Percentiles rank a stretch among this genome's conserved stretches.
Evolutionary conservation across 208 protist genomes (phyloP).

Genomic region (Trypanosoma melophagium): DNA sequence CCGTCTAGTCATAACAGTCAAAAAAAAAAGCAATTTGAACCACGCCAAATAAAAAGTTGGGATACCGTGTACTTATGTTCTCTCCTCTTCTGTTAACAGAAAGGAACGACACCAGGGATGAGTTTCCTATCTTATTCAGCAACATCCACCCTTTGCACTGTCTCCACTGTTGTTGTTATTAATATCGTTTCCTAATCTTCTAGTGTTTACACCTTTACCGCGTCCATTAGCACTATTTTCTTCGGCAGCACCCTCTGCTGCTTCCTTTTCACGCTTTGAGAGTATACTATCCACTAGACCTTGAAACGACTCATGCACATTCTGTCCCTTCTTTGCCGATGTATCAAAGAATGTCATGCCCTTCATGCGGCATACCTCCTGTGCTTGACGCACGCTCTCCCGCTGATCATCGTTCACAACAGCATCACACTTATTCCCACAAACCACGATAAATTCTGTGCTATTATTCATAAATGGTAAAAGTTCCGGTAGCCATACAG

Average conservation of each 20-base stretch:
- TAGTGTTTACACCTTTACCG: slow-evolving; percentile 1
- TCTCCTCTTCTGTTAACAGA: too few species aligned
- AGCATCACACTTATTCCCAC: slow-evolving; percentile 23
- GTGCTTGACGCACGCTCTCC: background rate
- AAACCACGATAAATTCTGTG: slow-evolving; percentile 13
- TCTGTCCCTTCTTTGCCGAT: slow-evolving; percentile 19
- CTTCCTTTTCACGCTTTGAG: slow-evolving; percentile 11
- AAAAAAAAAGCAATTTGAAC: too few species aligned
- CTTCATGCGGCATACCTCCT: slow-evolving; percentile 7
- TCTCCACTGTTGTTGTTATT: slow-evolving; percentile 1
- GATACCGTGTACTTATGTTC: too few species aligned
- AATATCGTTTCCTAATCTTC: slow-evolving; percentile 11
- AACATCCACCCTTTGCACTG: slow-evolving; percentile 1
- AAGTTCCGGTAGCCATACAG: slow-evolving; percentile 18
- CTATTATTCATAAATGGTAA: slow-evolving; percentile 16
- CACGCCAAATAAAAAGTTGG: too few species aligned
- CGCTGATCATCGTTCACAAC: background rate
- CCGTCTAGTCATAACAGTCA: too few species aligned
- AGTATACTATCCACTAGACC: slow-evolving; percentile 17
- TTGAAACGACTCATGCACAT: slow-evolving; percentile 13
- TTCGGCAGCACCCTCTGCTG: background rate
- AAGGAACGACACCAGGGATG: too few species aligned
- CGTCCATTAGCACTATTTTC: background rate
- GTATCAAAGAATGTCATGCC: slow-evolving; percentile 21
- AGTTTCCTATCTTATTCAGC: slow-evolving; percentile 1